A percentile compares a stretch with the other conserved stretches of the same genome.
phyloP scores from a whole-genome alignment of 1,284 basidiomycete genomes.

The Rhodotorula mucilaginosa region DNA sequence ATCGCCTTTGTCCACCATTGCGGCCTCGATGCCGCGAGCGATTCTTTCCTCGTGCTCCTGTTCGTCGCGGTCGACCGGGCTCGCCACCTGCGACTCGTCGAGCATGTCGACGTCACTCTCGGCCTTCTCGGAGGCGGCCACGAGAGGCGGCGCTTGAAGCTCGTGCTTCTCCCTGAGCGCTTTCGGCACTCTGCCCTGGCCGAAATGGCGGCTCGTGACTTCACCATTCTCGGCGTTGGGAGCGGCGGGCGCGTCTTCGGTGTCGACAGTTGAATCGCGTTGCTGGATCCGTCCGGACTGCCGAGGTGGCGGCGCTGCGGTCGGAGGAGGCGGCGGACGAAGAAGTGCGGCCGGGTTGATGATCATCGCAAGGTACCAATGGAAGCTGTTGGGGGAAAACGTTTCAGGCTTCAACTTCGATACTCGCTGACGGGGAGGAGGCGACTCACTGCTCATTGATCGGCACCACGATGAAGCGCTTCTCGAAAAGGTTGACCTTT shows the following conservation, averaged over 20 bases:
- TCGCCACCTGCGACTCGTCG: not conserved
- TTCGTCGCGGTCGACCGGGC: not conserved
- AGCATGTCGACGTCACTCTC: not conserved
- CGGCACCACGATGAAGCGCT: conserved; percentile 88
- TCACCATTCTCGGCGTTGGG: not conserved
- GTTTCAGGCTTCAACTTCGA: not conserved
- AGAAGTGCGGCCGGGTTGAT: conserved; percentile 66
- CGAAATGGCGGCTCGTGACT: not conserved
- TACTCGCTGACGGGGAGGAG: not conserved
- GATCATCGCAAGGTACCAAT: conserved; percentile 97
- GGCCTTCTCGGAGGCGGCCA: too few relatives aligned
- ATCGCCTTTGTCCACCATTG: too few relatives aligned
- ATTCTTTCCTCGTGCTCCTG: not conserved
- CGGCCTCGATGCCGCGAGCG: not conserved
- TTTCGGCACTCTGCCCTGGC: not conserved
- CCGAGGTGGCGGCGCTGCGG: not conserved
- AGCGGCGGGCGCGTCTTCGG: not conserved
- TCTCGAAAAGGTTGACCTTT: conserved; percentile 75
- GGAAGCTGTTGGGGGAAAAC: conserved; percentile 59
- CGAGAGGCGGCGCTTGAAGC: not conserved
- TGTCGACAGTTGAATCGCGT: not conserved
- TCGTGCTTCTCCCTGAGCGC: not conserved
- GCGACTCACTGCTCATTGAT: conserved; percentile 85
- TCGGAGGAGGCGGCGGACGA: conserved; percentile 14
- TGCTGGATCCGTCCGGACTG: conserved; percentile 10